Percentiles rank a stretch among this genome's conserved stretches.
phyloP scores from a whole-genome alignment of 1,284 basidiomycete genomes.

The Athelia psychrophila region DNA sequence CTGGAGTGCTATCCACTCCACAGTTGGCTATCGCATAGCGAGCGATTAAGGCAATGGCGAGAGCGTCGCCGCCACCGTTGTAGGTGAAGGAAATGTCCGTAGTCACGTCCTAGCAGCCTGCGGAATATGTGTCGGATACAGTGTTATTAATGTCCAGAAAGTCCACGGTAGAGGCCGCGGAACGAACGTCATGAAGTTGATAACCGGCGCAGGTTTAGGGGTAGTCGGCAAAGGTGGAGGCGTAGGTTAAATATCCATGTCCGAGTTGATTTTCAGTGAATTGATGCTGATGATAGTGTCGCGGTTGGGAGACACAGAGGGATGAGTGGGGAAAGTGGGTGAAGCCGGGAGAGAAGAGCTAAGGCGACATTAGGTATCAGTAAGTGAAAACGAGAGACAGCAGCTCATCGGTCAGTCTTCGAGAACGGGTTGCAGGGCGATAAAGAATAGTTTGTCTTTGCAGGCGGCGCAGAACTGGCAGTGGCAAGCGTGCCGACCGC shows the following conservation, averaged over 20 bases:
- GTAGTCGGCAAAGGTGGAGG: conserved; percentile 17
- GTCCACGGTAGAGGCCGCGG: conserved; percentile 63
- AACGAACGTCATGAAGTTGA: conserved; percentile 49
- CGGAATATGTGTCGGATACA: neutral
- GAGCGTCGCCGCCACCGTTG: no score
- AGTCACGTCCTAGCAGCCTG: no score
- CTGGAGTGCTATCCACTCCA: no score
- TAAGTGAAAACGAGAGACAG: conserved; percentile 25
- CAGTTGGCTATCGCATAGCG: no score
- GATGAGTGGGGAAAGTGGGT: conserved; percentile 9
- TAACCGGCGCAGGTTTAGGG: conserved; percentile 27
- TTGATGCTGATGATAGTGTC: conserved; percentile 8
- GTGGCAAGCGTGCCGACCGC: conserved; percentile 16
- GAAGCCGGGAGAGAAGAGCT: conserved; percentile 37
- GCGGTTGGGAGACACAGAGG: conserved; percentile 11
- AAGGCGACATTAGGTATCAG: conserved; percentile 66
- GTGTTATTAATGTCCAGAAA: no score
- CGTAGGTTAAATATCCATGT: conserved; percentile 4
- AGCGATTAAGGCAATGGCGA: no score
- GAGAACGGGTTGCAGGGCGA: conserved; percentile 50
- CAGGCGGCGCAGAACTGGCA: conserved; percentile 9
- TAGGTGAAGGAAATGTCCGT: no score
- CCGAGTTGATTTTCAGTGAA: neutral
- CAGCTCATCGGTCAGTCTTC: conserved; percentile 67
- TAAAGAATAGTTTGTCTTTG: conserved; percentile 15